Conservation (phyloP, 371 early-diverging fungal genomes). For the Mortierella sp. region DNA sequence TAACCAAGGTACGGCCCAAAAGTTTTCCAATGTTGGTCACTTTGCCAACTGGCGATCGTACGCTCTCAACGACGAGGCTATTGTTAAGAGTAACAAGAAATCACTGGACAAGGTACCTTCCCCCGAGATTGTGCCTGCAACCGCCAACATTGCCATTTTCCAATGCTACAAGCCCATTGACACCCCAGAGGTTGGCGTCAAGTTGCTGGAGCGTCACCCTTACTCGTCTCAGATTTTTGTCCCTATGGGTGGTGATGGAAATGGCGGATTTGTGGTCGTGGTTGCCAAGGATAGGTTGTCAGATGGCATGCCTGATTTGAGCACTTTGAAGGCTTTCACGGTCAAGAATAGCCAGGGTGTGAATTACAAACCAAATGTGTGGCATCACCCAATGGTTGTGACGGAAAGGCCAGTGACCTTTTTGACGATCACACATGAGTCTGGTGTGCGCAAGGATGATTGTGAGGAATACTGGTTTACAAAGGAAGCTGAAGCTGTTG, state of each 20-base stretch:
- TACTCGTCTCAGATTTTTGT: slow-evolving; percentile 89
- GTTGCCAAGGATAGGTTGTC: slow-evolving; percentile 80
- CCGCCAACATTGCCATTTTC: slow-evolving; percentile 80
- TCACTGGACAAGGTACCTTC: slow-evolving; percentile 36
- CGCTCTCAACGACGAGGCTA: slow-evolving; percentile 31
- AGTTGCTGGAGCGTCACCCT: slow-evolving; percentile 87
- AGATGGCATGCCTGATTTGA: slow-evolving; percentile 77
- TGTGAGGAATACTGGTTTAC: slow-evolving; percentile 66
- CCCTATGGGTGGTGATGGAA: slow-evolving; percentile 75
- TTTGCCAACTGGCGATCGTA: slow-evolving; percentile 66
- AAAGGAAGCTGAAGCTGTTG: slow-evolving; percentile 40
- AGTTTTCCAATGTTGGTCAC: slow-evolving; percentile 72
- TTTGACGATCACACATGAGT: slow-evolving; percentile 78
- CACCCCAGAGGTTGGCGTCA: slow-evolving; percentile 64
- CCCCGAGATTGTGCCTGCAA: slow-evolving; percentile 18
- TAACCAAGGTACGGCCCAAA: slow-evolving; percentile 84
- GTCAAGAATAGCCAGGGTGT: slow-evolving; percentile 84
- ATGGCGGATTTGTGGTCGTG: slow-evolving; percentile 79
- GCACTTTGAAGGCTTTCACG: slow-evolving; percentile 81
- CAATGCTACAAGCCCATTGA: slow-evolving; percentile 69
- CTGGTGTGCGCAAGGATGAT: slow-evolving; percentile 75
- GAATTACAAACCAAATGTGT: slow-evolving; percentile 83
- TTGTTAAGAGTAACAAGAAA: slow-evolving; percentile 25
- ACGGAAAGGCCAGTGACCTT: slow-evolving; percentile 66
- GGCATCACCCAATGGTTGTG: slow-evolving; percentile 94